Evolutionary conservation across 179 eudicot genomes (phyloP).

Genomic region (Silene vulgaris): DNA sequence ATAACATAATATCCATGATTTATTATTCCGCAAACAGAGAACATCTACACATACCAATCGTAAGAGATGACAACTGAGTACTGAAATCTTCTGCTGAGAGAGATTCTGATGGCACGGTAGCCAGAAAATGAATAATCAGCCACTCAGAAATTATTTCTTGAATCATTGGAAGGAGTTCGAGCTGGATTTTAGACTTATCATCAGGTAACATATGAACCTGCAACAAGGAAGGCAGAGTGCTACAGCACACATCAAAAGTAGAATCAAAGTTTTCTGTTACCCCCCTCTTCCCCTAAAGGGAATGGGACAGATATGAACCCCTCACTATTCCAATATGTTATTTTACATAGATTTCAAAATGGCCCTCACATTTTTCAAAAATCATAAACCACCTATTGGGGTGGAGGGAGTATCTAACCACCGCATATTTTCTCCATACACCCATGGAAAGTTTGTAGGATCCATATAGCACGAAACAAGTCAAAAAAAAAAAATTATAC

Average conservation of each 20-base stretch:
- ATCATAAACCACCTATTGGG: no score
- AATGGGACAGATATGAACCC: neutral
- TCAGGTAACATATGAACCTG: conserved; percentile 63
- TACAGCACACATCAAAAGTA: conserved; percentile 1
- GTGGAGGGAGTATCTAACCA: neutral
- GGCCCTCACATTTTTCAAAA: no score
- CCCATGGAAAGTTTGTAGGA: neutral
- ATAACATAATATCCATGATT: conserved; percentile 4
- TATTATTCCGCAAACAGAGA: neutral
- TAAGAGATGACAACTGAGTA: conserved; percentile 71
- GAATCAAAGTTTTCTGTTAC: neutral
- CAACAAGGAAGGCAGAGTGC: conserved; percentile 24
- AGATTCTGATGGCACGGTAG: conserved; percentile 69
- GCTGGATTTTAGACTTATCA: conserved; percentile 68
- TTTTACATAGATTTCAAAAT: no score
- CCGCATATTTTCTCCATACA: neutral
- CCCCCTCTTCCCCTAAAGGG: neutral
- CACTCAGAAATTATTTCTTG: conserved; percentile 77
- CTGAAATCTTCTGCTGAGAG: conserved; percentile 74
- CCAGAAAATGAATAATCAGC: conserved; percentile 80
- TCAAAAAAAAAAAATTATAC: neutral
- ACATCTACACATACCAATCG: conserved; percentile 55
- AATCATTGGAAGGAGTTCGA: conserved; percentile 81
- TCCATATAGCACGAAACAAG: neutral
- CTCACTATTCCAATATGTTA: no score